Base-by-base conservation (phyloP, 164 flowering plant species). In the Magnolia kwangsiensis region DNA sequence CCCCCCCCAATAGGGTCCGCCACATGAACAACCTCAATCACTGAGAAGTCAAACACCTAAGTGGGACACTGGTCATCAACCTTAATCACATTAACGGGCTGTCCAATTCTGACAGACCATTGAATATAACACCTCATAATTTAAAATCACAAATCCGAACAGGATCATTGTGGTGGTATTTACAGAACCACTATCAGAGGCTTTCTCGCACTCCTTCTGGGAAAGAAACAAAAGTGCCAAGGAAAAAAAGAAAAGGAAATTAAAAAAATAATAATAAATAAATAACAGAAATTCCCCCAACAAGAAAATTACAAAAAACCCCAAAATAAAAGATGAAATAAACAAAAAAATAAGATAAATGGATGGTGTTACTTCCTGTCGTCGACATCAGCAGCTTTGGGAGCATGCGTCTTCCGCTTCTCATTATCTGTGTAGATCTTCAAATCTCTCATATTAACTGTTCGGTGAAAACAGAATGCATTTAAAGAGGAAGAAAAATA, bases 381-480 rank as follows among this genome's bases (percentile, higher is more conserved):
- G 45, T 59, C 72, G 9, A 71, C 51, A 59, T 37, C 78, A 45
- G 49, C 45, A 45, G 76, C 8, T 50, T 74, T 80, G 74, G 74
- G 29, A 8, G 45, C 65, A 13, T 18, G 68, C n/a, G 8, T 78
- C 55, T 75, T 78, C 61, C 27, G 76, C 21, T 72, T 81, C 63
- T 78, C 80, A 70, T 50, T 69, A 55, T 88, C 90, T 7, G 85
- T 72, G 80, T 80, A 87, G 7, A 90, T 67, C 80, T 86, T 88
- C 55, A 90, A 85, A 76, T 66, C 84, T 73, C 71, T 79, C 10
- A 10, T 64, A 9, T 75, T 78, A 66, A 58, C 89, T 86, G 80
- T 71, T 45, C 29, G 51, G 49, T 8, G 64, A 72, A 75, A 74
- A 19, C 20, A 13, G 18, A 31, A 14, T 29, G 50, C 18, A 24